These are phyloP conservation scores for Neocatenulostroma microsporum DNA, from an alignment of 2,329 filamentous ascomycete genomes.

Conservation along the genomic window DNA sequence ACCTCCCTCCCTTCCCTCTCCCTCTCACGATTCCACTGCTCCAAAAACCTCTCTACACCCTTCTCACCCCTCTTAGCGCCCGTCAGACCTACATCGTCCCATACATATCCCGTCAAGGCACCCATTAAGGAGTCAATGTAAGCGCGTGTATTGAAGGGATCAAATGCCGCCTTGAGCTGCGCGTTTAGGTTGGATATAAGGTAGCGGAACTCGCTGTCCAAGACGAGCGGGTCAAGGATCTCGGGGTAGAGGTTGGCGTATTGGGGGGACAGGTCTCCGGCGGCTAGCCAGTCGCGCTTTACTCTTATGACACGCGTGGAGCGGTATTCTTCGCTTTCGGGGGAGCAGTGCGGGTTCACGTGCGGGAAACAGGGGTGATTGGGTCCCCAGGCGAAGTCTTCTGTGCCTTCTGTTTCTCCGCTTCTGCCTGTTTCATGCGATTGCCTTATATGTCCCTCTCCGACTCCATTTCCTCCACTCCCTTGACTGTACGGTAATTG, in stretches of 20 bases:
- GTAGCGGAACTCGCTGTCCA: constrained; percentile 76
- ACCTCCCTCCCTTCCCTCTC: constrained; percentile 55
- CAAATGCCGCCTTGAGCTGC: constrained; percentile 67
- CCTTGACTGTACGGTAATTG: too few relatives aligned
- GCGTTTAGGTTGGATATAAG: constrained; percentile 76
- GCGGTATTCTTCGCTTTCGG: constrained; percentile 64
- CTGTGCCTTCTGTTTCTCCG: constrained; percentile 50
- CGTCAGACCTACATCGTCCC: constrained; percentile 80
- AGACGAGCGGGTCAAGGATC: constrained; percentile 78
- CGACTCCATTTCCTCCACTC: too few relatives aligned
- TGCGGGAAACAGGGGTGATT: constrained; percentile 93
- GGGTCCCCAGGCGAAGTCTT: constrained; percentile 78
- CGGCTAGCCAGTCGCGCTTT: constrained; percentile 77
- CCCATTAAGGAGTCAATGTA: constrained; percentile 73
- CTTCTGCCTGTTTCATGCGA: constrained; percentile 11
- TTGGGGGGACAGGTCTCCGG: constrained; percentile 82
- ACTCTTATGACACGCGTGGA: constrained; percentile 87
- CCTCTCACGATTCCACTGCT: constrained; percentile 70
- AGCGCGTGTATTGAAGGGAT: constrained; percentile 68
- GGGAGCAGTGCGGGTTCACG: constrained; percentile 79
- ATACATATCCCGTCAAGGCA: constrained; percentile 81
- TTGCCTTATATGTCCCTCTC: too few relatives aligned
- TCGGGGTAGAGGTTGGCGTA: constrained; percentile 96
- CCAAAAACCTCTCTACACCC: constrained; percentile 70
- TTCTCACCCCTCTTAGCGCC: constrained; percentile 64